Evolutionary conservation across 2,329 filamentous ascomycete genomes (phyloP), one percentile per base, ranked within the genome.

Genomic region (Aspergillus tamarii): DNA sequence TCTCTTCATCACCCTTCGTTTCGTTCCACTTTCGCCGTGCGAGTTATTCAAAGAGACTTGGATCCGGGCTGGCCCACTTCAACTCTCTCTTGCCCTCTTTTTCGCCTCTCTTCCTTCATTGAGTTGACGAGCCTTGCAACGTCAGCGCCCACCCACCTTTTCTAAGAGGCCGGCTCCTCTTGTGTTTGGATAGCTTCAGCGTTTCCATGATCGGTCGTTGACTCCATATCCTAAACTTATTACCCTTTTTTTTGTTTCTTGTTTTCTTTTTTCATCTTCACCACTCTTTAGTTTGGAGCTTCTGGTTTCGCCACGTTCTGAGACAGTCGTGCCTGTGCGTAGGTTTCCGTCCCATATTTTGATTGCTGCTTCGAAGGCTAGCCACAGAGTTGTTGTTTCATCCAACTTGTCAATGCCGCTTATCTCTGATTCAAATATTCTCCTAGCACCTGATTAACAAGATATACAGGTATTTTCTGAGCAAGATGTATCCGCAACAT

Each of bases 401-500:
- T 59, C 39, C 16, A 34, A 21, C 28, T 46, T 23, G 16, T 39
- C 21, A 50, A 39, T 50, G 4, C 41, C 53, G 39, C 53, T 50
- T 41, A 19, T 60, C 41, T 70, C 66, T 60, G 56, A 64, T 57
- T 67, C 67, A 66, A 64, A 69, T 59, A 56, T 54, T n/a, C 63
- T 54, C 72, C 63, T 66, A 63, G 65, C 60, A 64, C 57, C 62
- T 57, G 62, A 54, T 72, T 76, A 67, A 72, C 63, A 8, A 53
- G 58, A 58, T 52, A 43, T 57, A 30, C 56, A 70, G 66, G 30
- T 30, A 53, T 54, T 28, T 45, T 41, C 43, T 59, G n/a, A 63
- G 58, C 60, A 74, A 73, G 63, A 94, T 94, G 91, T 94, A 93
- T 82, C 87, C 90, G 70, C 90, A 93, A 83, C 91, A 93, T 70